These are phyloP conservation scores for Colletotrichum simmondsii DNA, from an alignment of 2,329 filamentous ascomycete genomes.

Conservation along the genomic window DNA sequence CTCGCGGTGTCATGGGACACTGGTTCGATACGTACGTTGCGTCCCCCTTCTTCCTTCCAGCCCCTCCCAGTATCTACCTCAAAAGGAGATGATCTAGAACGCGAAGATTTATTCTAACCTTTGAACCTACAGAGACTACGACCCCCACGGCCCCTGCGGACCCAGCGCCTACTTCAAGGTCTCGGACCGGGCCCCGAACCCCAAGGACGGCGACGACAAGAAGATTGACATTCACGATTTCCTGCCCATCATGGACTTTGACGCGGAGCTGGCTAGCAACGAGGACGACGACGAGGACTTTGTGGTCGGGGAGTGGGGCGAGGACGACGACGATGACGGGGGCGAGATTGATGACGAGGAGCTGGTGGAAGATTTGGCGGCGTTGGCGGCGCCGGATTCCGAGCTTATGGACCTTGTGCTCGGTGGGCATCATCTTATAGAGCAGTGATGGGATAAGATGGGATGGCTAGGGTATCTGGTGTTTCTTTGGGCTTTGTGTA, in stretches of 20 bases:
- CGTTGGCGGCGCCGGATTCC: constrained; percentile 20
- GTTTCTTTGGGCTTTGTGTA: too few species aligned
- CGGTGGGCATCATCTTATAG: constrained; percentile 22
- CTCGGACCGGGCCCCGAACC: constrained; percentile 44
- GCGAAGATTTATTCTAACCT: background rate
- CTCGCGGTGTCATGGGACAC: constrained; percentile 76
- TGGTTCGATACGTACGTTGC: constrained; percentile 79
- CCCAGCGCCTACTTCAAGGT: constrained; percentile 83
- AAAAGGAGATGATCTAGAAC: background rate
- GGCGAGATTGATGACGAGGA: constrained; percentile 39
- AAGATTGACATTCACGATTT: constrained; percentile 35
- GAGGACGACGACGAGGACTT: constrained; percentile 39
- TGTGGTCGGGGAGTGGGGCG: constrained; percentile 36
- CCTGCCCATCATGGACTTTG: constrained; percentile 37
- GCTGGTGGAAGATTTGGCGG: constrained; percentile 39
- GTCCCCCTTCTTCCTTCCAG: background rate
- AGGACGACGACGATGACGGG: constrained; percentile 43
- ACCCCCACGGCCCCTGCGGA: constrained; percentile 75
- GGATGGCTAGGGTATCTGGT: too few species aligned
- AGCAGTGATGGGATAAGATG: constrained; percentile 1
- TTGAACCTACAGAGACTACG: constrained; percentile 64
- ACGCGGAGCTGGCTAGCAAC: constrained; percentile 37
- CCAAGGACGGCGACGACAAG: constrained; percentile 35
- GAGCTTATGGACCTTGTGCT: constrained; percentile 31
- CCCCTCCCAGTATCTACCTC: background rate